Base-by-base conservation (phyloP, 1,284 basidiomycete genomes). In the Rhodotorula sp. region DNA sequence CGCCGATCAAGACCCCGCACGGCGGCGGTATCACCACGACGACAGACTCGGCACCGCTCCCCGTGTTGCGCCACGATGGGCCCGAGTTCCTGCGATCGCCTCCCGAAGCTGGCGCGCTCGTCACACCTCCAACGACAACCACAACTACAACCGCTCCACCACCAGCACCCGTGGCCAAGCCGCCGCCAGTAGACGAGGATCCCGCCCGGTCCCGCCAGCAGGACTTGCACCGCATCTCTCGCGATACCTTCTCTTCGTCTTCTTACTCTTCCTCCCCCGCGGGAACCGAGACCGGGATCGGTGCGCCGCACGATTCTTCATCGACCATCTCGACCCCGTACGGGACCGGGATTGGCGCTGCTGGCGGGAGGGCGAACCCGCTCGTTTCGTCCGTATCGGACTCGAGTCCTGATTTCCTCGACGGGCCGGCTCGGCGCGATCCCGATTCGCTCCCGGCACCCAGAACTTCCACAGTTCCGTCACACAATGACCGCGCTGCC, bases 1-100 rank as follows among this genome's bases (percentile, higher is more conserved):
- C 73, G 3, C 73, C 73, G 31, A 65, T 72, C 4, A 64, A 50
- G 18, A 72, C 73, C 0, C 73, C 73, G 1, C 62, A 52, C 18
- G 63, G 63, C 23, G 38, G 63, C 23, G 38, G 2, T 43, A 43
- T 68, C 71, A 10, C 63, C 66, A 2, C 28, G 34, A 3, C 18
- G 49, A 34, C 34, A 34, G 8, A 14, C 49, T 50, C 49, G 49
- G 49, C 45, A 21, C 21, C 45, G 52, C 45, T 23, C 48, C 49
- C 55, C 62, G 28, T 34, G n/a, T 8, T 38, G 31, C 28, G 38
- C 38, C 8, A 14, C 38, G 38, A 43, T 43, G 38, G 38, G 12
- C 38, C 38, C 38, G 38, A 14, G 1, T 43, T 43, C 38, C 38
- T 43, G 38, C 38, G 38, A 43, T 43, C 38, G 38, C 56, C 56